Percentiles rank a stretch among this genome's conserved stretches.
Conservation (phyloP, 2,329 filamentous ascomycete genomes). For the Aspergillus neotritici region DNA sequence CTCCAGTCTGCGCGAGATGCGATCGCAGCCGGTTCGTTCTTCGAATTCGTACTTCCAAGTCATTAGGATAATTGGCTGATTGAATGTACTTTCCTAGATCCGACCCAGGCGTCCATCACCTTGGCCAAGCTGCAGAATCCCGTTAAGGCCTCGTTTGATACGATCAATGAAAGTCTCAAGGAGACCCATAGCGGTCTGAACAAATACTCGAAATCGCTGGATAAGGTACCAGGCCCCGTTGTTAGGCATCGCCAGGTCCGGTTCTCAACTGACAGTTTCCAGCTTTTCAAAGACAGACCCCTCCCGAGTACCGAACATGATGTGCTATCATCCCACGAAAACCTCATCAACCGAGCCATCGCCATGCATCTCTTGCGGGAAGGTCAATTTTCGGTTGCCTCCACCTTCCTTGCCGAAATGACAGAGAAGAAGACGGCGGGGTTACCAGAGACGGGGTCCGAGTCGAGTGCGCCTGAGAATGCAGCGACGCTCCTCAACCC, state of each 20-base stretch:
- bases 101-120: constrained; percentile 64
- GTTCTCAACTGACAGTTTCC: constrained; percentile 1
- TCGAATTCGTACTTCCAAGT: background rate
- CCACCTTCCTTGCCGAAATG: constrained; percentile 74
- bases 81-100: constrained; percentile 45
- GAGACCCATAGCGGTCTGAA: constrained; percentile 76
- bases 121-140: constrained; percentile 83
- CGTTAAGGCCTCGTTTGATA: constrained; percentile 72
- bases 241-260: background rate
- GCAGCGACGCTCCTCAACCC: constrained; percentile 46
- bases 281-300: constrained; percentile 64
- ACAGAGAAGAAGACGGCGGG: constrained; percentile 40
- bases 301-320: constrained; percentile 74
- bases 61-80: constrained; percentile 3
- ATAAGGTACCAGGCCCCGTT: constrained; percentile 54
- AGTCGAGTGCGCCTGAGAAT: constrained; percentile 31
- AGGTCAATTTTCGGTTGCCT: constrained; percentile 84
- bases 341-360: constrained; percentile 84
- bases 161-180: constrained; percentile 73
- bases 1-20: constrained; percentile 67
- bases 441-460: constrained; percentile 21
- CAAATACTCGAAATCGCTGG: constrained; percentile 77
- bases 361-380: constrained; percentile 94
- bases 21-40: constrained; percentile 60
- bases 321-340: constrained; percentile 66